Evolutionary conservation across 148 eudicot species (phyloP), one percentile per base, ranked within the genome.

Genomic region (Spergularia marina): DNA sequence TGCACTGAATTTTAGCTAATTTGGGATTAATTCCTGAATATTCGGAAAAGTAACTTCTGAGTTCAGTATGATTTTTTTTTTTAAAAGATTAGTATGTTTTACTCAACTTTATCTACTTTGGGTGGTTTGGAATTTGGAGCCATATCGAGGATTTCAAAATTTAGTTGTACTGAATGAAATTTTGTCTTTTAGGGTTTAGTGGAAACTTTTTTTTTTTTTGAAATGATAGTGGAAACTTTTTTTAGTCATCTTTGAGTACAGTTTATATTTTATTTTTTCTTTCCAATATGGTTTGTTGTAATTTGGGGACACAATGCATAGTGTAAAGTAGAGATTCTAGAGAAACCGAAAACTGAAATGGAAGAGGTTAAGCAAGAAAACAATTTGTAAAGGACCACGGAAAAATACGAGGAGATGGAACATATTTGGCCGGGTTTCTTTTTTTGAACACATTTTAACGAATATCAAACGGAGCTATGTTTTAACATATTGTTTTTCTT

Each of bases 151-250:
- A 41, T 39, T 61, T 81, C 66, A 68, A 73, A 60, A 61, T 73
- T 23, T 77, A 20, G 72, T 71, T 81, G 18, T 21, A 18, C 3
- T 15, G 23, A 5, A 51, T 13, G 20, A 41, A 9, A 2, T 77
- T 73, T 77, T 81, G 71, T 77, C 76, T 67, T 81, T 75, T 72
- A 65, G 68, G 74, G 74, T 77, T 80, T 68, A 77, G 77, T 81
- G 77, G 78, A 25, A 77, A 17, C 54, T 62, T 30, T 34, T 47
- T 64, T 12, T 23, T 23, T 23, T 23, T 23, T 23, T 23, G 25
- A 23, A 23, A 23, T 23, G 25, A 23, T 73, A 77, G 77, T 81
- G 77, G 78, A 25, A 77, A 17, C 47, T 62, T 30, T 47, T 65
- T 12, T 0, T 30, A 30, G 2, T 53, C 14, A 6, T 58, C 23